Evolutionary conservation across 305 asterid genomes (phyloP).

Genomic region (Solanum hybrid): DNA sequence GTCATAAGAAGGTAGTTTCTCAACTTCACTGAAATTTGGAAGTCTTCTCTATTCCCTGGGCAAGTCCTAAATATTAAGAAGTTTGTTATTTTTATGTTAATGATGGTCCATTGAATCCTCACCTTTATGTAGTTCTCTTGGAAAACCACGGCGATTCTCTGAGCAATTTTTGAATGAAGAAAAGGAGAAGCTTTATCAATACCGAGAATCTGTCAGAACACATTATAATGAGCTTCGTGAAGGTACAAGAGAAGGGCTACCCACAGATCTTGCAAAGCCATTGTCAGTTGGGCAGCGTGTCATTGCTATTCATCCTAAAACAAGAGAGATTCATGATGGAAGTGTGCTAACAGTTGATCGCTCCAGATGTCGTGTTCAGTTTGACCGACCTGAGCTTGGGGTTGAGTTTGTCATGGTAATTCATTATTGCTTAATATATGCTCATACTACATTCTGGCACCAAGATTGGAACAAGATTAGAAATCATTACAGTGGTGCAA

Average conservation of each 20-base stretch:
- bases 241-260: slow-evolving; percentile 78
- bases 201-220: slow-evolving; percentile 79
- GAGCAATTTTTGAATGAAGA: slow-evolving; percentile 91
- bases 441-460: neutral
- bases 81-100: slow-evolving; percentile 2
- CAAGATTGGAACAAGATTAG: neutral
- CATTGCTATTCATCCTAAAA: slow-evolving; percentile 86
- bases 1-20: slow-evolving; percentile 78
- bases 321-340: slow-evolving; percentile 86
- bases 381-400: slow-evolving; percentile 83
- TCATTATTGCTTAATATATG: slow-evolving; percentile 11
- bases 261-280: slow-evolving; percentile 88
- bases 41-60: neutral
- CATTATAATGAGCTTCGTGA: slow-evolving; percentile 84
- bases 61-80: neutral
- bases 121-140: slow-evolving; percentile 67
- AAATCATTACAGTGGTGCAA: neutral
- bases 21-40: slow-evolving; percentile 6
- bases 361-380: slow-evolving; percentile 83
- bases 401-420: slow-evolving; percentile 90
- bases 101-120: slow-evolving; percentile 11
- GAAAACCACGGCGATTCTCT: slow-evolving; percentile 91
- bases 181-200: slow-evolving; percentile 82
- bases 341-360: slow-evolving; percentile 86
- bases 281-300: slow-evolving; percentile 92